Conservation (phyloP, 352 stramenopile species). For the Elongisporangium anandrum region DNA sequence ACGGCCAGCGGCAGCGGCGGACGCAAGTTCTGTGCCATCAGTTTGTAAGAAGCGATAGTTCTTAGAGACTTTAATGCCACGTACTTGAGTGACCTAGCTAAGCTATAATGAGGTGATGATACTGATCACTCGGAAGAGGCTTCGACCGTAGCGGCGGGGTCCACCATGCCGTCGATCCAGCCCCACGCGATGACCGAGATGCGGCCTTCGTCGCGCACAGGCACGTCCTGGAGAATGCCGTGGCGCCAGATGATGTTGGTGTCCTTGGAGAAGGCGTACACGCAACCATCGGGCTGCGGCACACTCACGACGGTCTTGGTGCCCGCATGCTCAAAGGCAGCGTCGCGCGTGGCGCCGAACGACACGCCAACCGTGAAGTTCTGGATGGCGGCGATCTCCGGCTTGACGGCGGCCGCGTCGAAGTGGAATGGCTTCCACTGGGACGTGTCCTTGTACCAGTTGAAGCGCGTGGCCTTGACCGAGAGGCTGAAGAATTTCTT, state of each 20-base stretch:
- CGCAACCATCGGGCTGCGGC: constrained; percentile 90
- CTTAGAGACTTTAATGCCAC: background rate
- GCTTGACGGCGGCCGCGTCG: constrained; percentile 92
- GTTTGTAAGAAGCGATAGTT: background rate
- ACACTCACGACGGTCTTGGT: constrained; percentile 88
- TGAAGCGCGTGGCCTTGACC: constrained; percentile 91
- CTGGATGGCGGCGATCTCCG: constrained; percentile 86
- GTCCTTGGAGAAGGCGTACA: constrained; percentile 92
- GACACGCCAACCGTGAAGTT: constrained; percentile 95
- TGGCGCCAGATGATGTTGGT: constrained; percentile 94
- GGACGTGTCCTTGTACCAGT: constrained; percentile 93
- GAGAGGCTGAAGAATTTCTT: constrained; percentile 87
- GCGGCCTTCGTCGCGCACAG: constrained; percentile 84
- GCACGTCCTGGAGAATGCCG: constrained; percentile 84
- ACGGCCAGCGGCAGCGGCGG: background rate
- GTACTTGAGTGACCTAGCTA: background rate
- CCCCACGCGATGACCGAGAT: constrained; percentile 95
- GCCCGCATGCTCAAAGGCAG: constrained; percentile 87
- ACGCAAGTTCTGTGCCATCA: background rate
- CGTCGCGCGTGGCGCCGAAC: constrained; percentile 89
- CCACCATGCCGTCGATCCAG: constrained; percentile 70
- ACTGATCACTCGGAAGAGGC: background rate
- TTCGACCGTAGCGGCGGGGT: constrained; percentile 9
- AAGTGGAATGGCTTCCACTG: constrained; percentile 95
- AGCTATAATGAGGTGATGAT: background rate